Base-by-base conservation (phyloP, 1,284 basidiomycete species). In the Vanrija sp. region DNA sequence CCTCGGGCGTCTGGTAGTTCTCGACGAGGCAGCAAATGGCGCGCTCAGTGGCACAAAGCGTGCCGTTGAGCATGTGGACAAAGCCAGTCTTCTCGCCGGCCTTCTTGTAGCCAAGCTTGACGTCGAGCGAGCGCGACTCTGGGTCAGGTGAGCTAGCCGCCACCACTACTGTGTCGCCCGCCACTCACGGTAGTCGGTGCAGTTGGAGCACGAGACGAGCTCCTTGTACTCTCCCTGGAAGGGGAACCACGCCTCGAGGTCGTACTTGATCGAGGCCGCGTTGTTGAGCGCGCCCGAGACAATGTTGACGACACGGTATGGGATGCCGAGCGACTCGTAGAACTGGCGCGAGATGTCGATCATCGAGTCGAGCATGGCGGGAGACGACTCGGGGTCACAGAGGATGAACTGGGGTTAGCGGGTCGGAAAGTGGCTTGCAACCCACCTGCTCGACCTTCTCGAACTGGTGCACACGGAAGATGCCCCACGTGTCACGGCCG, bases 401-500 rank as follows among this genome's bases (percentile, higher is more conserved):
- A 99, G 83, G 79, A 88, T 87, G 78, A 98, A 98, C 79, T 96
- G 50, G n/a, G n/a, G 43, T 49, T 22, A 51, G 45, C 35, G 24
- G 27, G 6, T 42, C 52, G 39, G 9, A 18, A 27, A 15, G 22
- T 5, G 53, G 75, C 47, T 5, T 8, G 12, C 31, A 31, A 12
- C 31, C 12, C 43, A 79, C 79, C 73, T 84, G 83, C 75, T 99
- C 96, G 49, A 99, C 83, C 79, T 99, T 99, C 78, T 99, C 96
- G 66, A 99, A 99, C 77, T 99, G 96, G 75, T 99, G 96, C 48
- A 98, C 94, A 36, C 96, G 89, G 85, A 98, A 98, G 77, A 98
- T 97, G 55, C 95, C 96, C 93, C 95, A 98, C 78, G 96, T 98
- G 69, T 99, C 96, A 53, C 92, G 87, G 15, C 96, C 96, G 42